Evolutionary conservation across 2,329 filamentous ascomycete species (phyloP), one percentile per base, ranked within the genome.

Genomic region (Boeremia exigua): DNA sequence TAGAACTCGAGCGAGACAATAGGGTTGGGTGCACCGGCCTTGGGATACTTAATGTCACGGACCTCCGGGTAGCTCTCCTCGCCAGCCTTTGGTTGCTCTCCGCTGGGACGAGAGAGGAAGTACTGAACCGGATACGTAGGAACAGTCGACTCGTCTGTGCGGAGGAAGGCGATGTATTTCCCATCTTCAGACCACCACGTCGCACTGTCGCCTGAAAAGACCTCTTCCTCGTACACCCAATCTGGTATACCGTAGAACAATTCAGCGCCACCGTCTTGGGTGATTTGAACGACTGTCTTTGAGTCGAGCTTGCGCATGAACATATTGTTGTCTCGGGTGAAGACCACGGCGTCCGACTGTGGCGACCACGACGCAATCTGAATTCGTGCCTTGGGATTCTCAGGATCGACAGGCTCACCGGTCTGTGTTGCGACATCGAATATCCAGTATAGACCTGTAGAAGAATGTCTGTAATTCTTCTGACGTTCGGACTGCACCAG

Each of bases 161-260:
- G 88, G 57, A 99, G 80, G 74, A 96, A 99, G 19, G 95, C 92
- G 55, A 99, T 78, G 71, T 90, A 96, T 67, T 92, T 89, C 47
- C 93, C 95, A 72, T 96, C 91, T 32, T 88, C 84, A 30, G 92
- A 94, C 93, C 93, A 99, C 95, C 96, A 99, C 1, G 93, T 96
- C 5, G 91, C 94, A 58, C 86, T 91, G 65, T 91, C 90, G 1
- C 85, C 88, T 12, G 80, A 76, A 59, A 98, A 91, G 3, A 96
- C 91, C 74, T 96, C 92, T 67, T 89, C 87, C 71, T 96, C 91
- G 68, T 96, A 96, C 0, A 98, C 95, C 95, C 95, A 99, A 74
- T 99, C 96, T 0, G 95, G 95, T 17, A 97, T 86, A 15, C 95
- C 95, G 68, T 99, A 97, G 76, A 99, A 99, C 56, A 95, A 86